Base-by-base conservation (phyloP, 495 filamentous ascomycete genomes). In the Durotheca rogersii region DNA sequence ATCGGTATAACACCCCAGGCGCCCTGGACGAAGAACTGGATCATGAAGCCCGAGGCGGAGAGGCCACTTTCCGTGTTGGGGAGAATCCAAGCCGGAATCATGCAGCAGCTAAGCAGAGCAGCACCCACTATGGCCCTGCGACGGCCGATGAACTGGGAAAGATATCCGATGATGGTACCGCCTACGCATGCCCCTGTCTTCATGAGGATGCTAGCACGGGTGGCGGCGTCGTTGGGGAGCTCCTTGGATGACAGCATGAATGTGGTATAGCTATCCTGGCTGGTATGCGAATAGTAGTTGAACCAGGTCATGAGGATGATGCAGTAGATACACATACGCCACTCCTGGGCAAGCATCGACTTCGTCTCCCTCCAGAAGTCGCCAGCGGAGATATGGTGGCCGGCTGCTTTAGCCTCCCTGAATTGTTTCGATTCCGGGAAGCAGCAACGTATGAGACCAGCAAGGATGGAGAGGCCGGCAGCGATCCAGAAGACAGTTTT, bases 11-110 rank as follows among this genome's bases (percentile, higher is more conserved):
- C 81, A 30, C 87, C 85, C 83, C 82, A 91, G 0, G 85, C 83
- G 6, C 87, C 87, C 58, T 89, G 84, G 18, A 89, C 77, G 61
- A 85, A 88, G 67, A 89, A 89, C 60, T 91, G 87, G 48, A 88
- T 78, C 63, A 86, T 80, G 72, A 91, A 91, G 15, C 82, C 86
- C 1, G 78, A 74, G 3, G 72, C 84, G 0, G 82, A 84, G 12
- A 90, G 75, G 3, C 72, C 62, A 0, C 67, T 60, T 67, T 82
- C 82, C 27, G 62, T 67, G 0, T 68, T 62, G 2, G 84, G 85
- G 5, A 89, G 73, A 45, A 88, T 87, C 84, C 83, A 89, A 17
- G 84, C 81, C 0, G 84, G 84, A 45, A 90, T 84, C 9, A 91
- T 56, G 30, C 69, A 52, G 20, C 66, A 80, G 10, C 76, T 83